Percentiles rank a stretch among this genome's conserved stretches.
Conservation (phyloP, 2,329 filamentous ascomycete species). For the Ophiocordyceps sinensis region DNA sequence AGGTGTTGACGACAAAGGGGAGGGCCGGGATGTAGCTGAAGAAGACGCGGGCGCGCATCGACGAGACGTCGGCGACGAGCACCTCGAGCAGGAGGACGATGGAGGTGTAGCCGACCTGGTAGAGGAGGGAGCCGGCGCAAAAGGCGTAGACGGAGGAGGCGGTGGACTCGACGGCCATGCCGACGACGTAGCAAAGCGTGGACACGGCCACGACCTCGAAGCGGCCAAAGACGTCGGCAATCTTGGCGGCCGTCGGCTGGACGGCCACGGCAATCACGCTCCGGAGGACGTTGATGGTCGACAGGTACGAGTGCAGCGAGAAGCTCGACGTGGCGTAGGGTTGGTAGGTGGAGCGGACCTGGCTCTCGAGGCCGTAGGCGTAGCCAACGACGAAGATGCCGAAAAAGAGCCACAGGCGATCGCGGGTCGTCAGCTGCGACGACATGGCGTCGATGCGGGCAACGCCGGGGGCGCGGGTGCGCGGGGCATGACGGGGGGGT, state of each 20-base stretch:
- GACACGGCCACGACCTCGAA: conserved; percentile 41
- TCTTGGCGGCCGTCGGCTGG: conserved; percentile 43
- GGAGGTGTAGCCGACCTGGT: conserved; percentile 43
- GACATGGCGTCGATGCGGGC: conserved; percentile 35
- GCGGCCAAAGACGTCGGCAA: conserved; percentile 49
- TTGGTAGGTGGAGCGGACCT: conserved; percentile 36
- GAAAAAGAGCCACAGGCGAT: conserved; percentile 37
- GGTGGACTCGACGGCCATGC: conserved; percentile 38
- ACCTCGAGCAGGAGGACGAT: conserved; percentile 45
- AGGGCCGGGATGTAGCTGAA: conserved; percentile 47
- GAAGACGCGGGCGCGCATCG: conserved; percentile 41
- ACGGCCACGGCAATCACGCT: conserved; percentile 45
- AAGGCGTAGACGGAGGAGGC: conserved; percentile 33
- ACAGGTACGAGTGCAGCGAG: conserved; percentile 36
- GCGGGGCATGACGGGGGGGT: neutral
- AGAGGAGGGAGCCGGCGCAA: conserved; percentile 37
- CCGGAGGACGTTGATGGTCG: conserved; percentile 43
- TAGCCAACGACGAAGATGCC: conserved; percentile 46
- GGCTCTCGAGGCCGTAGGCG: conserved; percentile 42
- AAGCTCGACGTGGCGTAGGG: conserved; percentile 39
- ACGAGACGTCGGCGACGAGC: conserved; percentile 45
- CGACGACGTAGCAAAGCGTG: conserved; percentile 38
- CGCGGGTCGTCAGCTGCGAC: conserved; percentile 25
- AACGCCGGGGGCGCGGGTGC: conserved; percentile 24
- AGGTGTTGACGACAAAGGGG: conserved; percentile 48